These are phyloP conservation scores for Geotrichum aggregatum DNA, from an alignment of 1,139 yeast species.

Conservation along the genomic window DNA sequence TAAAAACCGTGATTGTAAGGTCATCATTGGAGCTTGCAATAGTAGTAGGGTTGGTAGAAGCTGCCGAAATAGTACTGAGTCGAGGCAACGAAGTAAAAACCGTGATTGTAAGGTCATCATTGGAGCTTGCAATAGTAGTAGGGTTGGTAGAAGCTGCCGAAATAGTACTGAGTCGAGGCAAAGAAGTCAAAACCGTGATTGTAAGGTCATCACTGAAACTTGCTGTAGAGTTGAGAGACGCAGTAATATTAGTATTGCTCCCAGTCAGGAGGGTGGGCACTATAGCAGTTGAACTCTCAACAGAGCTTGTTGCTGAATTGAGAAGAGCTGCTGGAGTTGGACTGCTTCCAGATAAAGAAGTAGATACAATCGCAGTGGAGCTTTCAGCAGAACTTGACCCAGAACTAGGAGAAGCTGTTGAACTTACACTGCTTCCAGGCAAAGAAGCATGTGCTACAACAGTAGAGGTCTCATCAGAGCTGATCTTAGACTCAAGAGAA, in stretches of 20 bases:
- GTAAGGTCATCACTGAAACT: too few relatives aligned
- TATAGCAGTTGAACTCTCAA: too few relatives aligned
- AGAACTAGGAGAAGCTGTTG: not conserved
- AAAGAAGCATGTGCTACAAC: too few relatives aligned
- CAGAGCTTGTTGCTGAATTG: not conserved
- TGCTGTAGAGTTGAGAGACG: too few relatives aligned
- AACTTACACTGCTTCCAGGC: not conserved
- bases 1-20: too few relatives aligned
- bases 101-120: not conserved
- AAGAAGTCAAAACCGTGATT: not conserved
- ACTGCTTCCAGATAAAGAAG: not conserved
- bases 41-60: too few relatives aligned
- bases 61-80: not conserved
- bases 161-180: not conserved
- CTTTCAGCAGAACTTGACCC: not conserved
- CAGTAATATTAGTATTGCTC: too few relatives aligned
- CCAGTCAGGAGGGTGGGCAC: too few relatives aligned
- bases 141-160: not conserved
- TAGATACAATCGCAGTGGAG: not conserved
- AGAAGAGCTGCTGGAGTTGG: too few relatives aligned
- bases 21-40: too few relatives aligned
- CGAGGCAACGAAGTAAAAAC: not conserved
- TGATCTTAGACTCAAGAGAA: too few relatives aligned
- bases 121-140: not conserved
- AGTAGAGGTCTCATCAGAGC: too few relatives aligned